Evolutionary conservation across 139 green algal species (phyloP), one percentile per base, ranked within the genome.

Genomic region (Haematococcus lacustris): DNA sequence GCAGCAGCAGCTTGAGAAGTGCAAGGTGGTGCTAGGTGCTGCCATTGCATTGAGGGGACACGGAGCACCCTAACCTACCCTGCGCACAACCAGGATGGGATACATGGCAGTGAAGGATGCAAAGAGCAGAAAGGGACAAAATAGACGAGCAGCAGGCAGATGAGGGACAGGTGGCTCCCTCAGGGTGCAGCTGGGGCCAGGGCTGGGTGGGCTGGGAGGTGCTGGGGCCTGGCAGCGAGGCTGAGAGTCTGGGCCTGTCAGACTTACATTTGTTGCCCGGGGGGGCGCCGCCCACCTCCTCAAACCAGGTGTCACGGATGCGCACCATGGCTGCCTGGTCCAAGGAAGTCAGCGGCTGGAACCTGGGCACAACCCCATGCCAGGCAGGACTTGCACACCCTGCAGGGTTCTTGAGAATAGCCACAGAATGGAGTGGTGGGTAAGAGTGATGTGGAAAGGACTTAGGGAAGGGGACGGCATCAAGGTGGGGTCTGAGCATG

Each of bases 261-360:
- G 35, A 82, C 79, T 81, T 66, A 92, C 87, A 62, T 57, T 89
- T 91, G 82, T 95, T 95, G 67, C 90, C 90, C n/a, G 80, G 73
- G 13, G 90, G 90, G 30, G 87, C 77, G 0, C 88, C 90, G 6
- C 79, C 83, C 30, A 76, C 77, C 70, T 90, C 80, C 51, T 90
- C 73, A 74, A 92, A 95, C 91, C 90, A 96, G 3, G 85, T 73
- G 9, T 86, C 70, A 1, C 88, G 66, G 1, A 91, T 76, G 4
- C 71, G 81, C 21, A 96, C 38, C 87, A 97, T 95, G 38, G 73
- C 71, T 30, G 87, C 43, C 76, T 97, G 91, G 75, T 97, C 88
- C 50, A 94, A 37, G 32, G 74, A 64, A 1, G 72, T 61, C 34
- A 97, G 66, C 21, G 81, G 72, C 28, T 76, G 2, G 0, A 81